Percentiles rank a stretch among this genome's conserved stretches.
Conservation (phyloP, 139 green algal genomes). For the Volvox reticuliferus region DNA sequence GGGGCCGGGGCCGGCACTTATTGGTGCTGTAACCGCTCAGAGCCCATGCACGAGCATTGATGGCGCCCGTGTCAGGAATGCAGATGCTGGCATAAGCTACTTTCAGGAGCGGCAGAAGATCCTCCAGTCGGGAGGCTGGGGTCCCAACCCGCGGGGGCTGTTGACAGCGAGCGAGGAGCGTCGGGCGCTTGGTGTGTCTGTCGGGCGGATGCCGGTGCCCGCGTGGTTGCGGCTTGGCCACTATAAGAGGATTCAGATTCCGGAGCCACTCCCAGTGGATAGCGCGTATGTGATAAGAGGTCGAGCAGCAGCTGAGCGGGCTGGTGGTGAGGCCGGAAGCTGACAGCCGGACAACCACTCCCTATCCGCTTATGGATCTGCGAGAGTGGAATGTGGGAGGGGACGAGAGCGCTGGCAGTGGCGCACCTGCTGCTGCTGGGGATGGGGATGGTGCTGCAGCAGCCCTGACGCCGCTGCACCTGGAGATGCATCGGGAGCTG, state of each 20-base stretch:
- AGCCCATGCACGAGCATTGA: too few species aligned
- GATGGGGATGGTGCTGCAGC: constrained; percentile 45
- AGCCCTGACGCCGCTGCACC: constrained; percentile 55
- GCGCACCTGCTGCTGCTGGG: not conserved
- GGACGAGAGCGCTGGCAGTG: not conserved
- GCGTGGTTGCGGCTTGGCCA: not conserved
- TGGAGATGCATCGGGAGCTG: constrained; percentile 58
- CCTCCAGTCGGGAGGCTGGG: not conserved
- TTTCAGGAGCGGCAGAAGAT: not conserved
- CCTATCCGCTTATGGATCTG: constrained; percentile 3
- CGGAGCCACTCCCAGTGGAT: not conserved
- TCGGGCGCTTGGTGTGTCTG: not conserved
- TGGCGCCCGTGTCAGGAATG: not conserved
- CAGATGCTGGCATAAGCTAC: not conserved
- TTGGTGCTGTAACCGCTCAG: too few species aligned
- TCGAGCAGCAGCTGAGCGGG: not conserved
- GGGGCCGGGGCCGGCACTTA: not conserved
- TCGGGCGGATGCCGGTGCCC: not conserved
- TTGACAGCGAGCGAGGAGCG: not conserved
- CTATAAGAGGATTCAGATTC: not conserved
- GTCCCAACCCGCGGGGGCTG: not conserved
- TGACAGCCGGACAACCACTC: not conserved
- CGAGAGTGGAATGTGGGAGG: not conserved
- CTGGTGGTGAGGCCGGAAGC: not conserved
- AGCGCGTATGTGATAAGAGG: not conserved